Evolutionary conservation across 1,284 basidiomycete genomes (phyloP).

Genomic region (Tilletia indica): DNA sequence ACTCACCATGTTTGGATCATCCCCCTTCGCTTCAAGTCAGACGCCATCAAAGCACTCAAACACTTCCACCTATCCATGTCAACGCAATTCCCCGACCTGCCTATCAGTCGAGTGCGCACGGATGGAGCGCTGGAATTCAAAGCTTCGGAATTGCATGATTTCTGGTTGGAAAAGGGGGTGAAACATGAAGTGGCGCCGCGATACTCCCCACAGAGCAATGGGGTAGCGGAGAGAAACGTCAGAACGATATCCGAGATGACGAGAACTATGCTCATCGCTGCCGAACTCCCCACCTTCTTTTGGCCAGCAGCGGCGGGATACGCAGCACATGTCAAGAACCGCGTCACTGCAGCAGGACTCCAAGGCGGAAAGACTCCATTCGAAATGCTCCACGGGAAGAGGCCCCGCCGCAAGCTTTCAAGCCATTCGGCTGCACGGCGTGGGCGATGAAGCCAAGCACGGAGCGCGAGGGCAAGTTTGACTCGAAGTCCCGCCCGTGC

Average conservation of each 20-base stretch:
- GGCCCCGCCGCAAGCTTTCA: not conserved
- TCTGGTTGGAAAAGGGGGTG: not conserved
- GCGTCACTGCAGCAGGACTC: not conserved
- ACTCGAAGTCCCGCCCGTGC: not conserved
- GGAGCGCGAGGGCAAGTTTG: not conserved
- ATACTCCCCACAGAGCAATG: constrained; percentile 11
- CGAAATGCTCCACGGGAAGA: not conserved
- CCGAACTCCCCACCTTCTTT: not conserved
- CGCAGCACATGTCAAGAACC: not conserved
- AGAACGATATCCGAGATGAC: constrained; percentile 11
- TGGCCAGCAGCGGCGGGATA: not conserved
- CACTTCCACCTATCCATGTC: not conserved
- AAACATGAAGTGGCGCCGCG: constrained; percentile 1
- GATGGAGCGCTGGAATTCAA: constrained; percentile 3
- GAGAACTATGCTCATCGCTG: not conserved
- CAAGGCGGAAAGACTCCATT: not conserved
- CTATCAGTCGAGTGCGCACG: not conserved
- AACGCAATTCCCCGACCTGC: not conserved
- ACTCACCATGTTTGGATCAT: not conserved
- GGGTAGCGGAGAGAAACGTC: not conserved
- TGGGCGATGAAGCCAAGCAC: not conserved
- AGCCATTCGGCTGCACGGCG: not conserved
- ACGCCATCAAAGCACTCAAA: not conserved
- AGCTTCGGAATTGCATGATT: not conserved
- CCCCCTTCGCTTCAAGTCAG: not conserved